A percentile compares a stretch with the other conserved stretches of the same genome.
phyloP scores from a whole-genome alignment of 805 yeast genomes.

The Metschnikowia gelsemii region DNA sequence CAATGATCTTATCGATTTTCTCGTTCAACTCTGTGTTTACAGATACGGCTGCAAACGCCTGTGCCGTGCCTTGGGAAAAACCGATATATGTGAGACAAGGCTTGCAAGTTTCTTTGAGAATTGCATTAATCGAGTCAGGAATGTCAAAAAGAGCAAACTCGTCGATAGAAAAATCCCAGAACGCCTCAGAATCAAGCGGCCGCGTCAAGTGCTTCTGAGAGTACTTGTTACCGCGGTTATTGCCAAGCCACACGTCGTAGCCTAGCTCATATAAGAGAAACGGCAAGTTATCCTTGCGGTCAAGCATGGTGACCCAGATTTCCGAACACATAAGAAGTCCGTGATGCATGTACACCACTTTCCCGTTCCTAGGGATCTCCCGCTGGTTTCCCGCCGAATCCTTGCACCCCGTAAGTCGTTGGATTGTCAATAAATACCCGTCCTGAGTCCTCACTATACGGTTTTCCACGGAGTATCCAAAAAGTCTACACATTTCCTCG shows the following conservation, averaged over 20 bases:
- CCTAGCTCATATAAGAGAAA: conserved; percentile 76
- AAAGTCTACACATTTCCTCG: conserved; percentile 62
- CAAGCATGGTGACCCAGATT: conserved; percentile 56
- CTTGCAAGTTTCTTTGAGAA: conserved; percentile 49
- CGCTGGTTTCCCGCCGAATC: conserved; percentile 6
- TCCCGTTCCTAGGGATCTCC: conserved; percentile 23
- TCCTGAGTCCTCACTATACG: conserved; percentile 77
- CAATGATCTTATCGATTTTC: conserved; percentile 60
- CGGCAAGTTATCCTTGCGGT: conserved; percentile 53
- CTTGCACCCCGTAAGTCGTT: conserved; percentile 51
- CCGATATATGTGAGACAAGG: conserved; percentile 69
- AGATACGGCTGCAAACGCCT: conserved; percentile 80
- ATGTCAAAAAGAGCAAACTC: conserved; percentile 86
- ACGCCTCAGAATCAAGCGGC: conserved; percentile 39
- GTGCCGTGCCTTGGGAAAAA: conserved; percentile 93
- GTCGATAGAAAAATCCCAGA: conserved; percentile 93
- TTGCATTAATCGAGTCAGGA: conserved; percentile 77
- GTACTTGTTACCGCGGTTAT: conserved; percentile 90
- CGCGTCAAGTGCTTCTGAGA: conserved; percentile 67
- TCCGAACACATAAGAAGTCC: conserved; percentile 90
- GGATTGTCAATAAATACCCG: conserved; percentile 72
- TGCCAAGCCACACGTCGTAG: conserved; percentile 93
- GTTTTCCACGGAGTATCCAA: conserved; percentile 71
- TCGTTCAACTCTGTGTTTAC: conserved; percentile 60
- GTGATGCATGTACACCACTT: conserved; percentile 82